Evolutionary conservation across 805 yeast genomes (phyloP).

Genomic region (Saccharomycopsis fermentans): DNA sequence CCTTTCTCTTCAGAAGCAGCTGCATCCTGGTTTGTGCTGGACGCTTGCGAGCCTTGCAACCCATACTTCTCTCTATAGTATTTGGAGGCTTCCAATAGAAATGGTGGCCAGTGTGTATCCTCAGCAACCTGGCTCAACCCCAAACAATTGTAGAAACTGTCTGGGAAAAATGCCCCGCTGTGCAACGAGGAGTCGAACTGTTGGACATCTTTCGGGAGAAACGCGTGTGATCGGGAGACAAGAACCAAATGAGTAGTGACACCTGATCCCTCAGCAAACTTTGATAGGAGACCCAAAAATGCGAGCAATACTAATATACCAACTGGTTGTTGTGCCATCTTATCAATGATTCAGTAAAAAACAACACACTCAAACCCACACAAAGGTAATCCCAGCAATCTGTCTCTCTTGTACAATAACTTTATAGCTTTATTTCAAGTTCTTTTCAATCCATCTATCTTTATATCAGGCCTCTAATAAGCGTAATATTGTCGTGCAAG

Average conservation of each 20-base stretch:
- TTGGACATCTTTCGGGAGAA: constrained; percentile 28
- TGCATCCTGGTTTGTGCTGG: too few relatives aligned
- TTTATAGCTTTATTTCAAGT: background rate
- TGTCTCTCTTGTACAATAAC: background rate
- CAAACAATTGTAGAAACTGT: constrained; percentile 53
- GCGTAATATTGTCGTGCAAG: too few relatives aligned
- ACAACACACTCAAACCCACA: too few relatives aligned
- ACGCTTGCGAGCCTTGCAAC: background rate
- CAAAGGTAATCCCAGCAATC: too few relatives aligned
- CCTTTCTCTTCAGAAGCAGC: background rate
- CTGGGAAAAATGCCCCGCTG: constrained; percentile 63
- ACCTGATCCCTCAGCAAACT: background rate
- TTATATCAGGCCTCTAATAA: too few relatives aligned
- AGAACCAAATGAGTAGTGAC: constrained; percentile 28
- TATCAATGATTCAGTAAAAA: too few relatives aligned
- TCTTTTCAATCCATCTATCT: too few relatives aligned
- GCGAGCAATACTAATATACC: background rate
- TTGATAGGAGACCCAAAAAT: background rate
- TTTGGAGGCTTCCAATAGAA: constrained; percentile 36
- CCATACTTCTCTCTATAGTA: constrained; percentile 28
- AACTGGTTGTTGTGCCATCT: too few relatives aligned
- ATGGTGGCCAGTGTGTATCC: constrained; percentile 63
- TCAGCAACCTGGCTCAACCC: constrained; percentile 46
- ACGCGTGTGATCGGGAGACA: constrained; percentile 25
- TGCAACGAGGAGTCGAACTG: constrained; percentile 27